Conservation (phyloP, 192 early-diverging fungal species). For the Rhizophagus clarus region DNA sequence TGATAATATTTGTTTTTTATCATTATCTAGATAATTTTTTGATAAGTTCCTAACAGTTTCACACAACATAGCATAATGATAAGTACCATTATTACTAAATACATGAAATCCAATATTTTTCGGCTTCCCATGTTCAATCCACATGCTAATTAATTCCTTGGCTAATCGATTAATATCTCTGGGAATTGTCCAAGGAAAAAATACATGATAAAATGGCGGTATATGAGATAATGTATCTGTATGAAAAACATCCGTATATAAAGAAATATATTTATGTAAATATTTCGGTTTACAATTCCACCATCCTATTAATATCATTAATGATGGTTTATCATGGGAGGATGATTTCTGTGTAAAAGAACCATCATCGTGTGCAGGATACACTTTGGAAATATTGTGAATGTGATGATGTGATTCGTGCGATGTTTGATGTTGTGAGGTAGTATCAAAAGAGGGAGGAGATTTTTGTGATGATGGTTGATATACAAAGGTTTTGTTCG, state of each 20-base stretch:
- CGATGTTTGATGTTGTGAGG: neutral
- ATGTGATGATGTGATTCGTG: neutral
- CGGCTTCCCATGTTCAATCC: conserved; percentile 22
- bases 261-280: conserved; percentile 5
- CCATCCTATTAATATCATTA: conserved; percentile 31
- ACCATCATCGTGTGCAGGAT: neutral
- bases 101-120: conserved; percentile 29
- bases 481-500: neutral
- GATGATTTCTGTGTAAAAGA: neutral
- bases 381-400: neutral
- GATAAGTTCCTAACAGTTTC: conserved; percentile 5
- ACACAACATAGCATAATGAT: conserved; percentile 31
- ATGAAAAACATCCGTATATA: conserved; percentile 20
- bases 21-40: neutral
- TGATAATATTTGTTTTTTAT: too few relatives aligned
- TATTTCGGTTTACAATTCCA: conserved; percentile 21
- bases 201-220: conserved; percentile 26
- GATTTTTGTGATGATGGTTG: conserved; percentile 2
- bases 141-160: conserved; percentile 6
- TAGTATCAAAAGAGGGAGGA: neutral
- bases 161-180: conserved; percentile 13
- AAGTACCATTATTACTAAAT: conserved; percentile 27
- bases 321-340: conserved; percentile 9
- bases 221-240: conserved; percentile 26
- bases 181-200: conserved; percentile 22